Evolutionary conservation across 805 yeast species (phyloP).

Genomic region (Yamadazyma philogaea): DNA sequence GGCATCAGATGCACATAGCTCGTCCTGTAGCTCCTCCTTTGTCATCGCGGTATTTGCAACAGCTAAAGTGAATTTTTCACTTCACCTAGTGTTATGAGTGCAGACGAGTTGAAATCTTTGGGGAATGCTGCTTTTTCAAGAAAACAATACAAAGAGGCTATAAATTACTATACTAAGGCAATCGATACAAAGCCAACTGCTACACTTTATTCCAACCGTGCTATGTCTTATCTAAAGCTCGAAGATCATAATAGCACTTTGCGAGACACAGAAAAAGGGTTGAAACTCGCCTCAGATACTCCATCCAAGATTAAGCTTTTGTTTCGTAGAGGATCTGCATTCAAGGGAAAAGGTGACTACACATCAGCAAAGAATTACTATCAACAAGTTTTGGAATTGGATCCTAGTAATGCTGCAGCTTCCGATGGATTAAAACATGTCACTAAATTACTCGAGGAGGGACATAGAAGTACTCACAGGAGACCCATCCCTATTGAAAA

Average conservation of each 20-base stretch:
- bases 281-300: conserved; percentile 26
- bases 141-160: conserved; percentile 49
- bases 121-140: conserved; percentile 55
- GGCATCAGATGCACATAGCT: conserved; percentile 78
- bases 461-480: conserved; percentile 1
- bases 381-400: conserved; percentile 37
- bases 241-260: conserved; percentile 48
- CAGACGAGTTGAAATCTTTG: conserved; percentile 24
- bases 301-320: conserved; percentile 45
- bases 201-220: conserved; percentile 62
- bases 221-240: conserved; percentile 59
- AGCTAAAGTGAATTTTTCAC: not conserved
- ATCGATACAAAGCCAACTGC: conserved; percentile 52
- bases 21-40: conserved; percentile 60
- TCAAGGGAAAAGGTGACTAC: conserved; percentile 23
- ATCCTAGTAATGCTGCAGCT: conserved; percentile 40
- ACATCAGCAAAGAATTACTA: conserved; percentile 28
- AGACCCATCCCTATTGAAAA: conserved; percentile 32
- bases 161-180: conserved; percentile 54
- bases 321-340: conserved; percentile 49
- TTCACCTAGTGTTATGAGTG: not conserved
- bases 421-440: conserved; percentile 27
- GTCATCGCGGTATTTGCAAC: conserved; percentile 16
- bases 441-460: not conserved
- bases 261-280: conserved; percentile 49